Evolutionary conservation across 2,329 filamentous ascomycete genomes (phyloP).

Genomic region (Aspergillus sp.): DNA sequence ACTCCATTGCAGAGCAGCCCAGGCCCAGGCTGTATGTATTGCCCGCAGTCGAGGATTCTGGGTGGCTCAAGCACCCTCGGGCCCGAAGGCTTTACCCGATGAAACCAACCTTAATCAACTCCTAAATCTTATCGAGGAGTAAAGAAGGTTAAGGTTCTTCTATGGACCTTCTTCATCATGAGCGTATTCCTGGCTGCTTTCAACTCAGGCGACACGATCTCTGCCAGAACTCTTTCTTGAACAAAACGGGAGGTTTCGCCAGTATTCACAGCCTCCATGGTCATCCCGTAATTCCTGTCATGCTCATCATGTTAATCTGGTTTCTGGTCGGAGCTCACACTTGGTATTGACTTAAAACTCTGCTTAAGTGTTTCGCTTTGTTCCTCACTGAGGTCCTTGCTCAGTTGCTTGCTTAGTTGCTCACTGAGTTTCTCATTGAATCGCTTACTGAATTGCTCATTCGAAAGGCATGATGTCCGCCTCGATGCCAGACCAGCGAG

Average conservation of each 20-base stretch:
- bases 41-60: constrained; percentile 3
- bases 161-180: background rate
- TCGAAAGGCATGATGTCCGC: background rate
- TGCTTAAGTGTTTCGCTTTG: background rate
- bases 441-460: too few species aligned
- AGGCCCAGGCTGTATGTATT: too few species aligned
- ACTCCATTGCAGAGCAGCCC: background rate
- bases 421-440: too few species aligned
- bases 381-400: background rate
- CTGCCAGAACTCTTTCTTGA: too few species aligned
- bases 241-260: background rate
- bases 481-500: constrained; percentile 23
- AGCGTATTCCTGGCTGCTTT: too few species aligned
- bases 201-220: too few species aligned
- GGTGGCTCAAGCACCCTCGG: constrained; percentile 14
- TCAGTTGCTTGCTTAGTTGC: too few species aligned
- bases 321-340: too few species aligned
- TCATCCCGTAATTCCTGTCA: background rate
- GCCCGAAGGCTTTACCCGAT: constrained; percentile 13
- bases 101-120: constrained; percentile 1
- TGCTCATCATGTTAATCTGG: background rate
- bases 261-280: background rate
- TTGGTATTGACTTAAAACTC: background rate
- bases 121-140: background rate
- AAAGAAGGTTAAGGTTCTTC: background rate